Conservation (phyloP, 257 asterid genomes). For the Gentiana dahurica region DNA sequence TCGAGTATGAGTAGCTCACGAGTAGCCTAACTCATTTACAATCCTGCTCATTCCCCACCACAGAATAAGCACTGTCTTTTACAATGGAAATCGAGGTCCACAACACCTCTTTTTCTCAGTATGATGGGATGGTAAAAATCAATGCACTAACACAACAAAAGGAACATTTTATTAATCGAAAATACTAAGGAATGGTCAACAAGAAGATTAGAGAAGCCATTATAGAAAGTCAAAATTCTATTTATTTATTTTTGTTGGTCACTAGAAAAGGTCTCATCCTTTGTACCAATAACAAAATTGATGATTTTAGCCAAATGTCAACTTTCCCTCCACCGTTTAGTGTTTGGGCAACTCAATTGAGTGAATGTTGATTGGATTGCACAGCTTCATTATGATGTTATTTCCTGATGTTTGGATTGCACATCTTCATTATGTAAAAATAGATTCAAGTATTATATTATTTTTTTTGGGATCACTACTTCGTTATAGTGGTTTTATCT, state of each 20-base stretch:
- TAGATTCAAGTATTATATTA: no score
- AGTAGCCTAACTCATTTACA: neutral
- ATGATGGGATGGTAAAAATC: conserved; percentile 5
- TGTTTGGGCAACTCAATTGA: neutral
- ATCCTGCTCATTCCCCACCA: conserved; percentile 15
- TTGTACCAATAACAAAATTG: conserved; percentile 7
- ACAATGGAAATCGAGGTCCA: conserved; percentile 13
- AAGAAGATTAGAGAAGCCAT: conserved; percentile 5
- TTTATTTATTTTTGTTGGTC: conserved; percentile 3
- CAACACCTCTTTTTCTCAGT: conserved; percentile 4
- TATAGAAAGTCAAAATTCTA: neutral
- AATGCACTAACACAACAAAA: conserved; percentile 8
- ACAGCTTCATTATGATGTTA: no score
- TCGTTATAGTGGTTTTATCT: no score
- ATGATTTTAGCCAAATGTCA: conserved; percentile 12
- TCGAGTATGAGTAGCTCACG: no score
- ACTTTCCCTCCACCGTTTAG: conserved; percentile 9
- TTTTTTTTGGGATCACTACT: no score
- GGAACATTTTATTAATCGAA: conserved; percentile 4
- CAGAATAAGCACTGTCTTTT: conserved; percentile 15
- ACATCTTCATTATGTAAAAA: no score
- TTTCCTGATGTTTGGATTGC: no score
- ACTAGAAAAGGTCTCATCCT: conserved; percentile 13
- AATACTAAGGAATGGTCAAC: neutral
- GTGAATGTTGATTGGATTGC: no score